phyloP scores from a whole-genome alignment of 1,284 basidiomycete genomes.

The Melanopsichium pennsylvanicum region DNA sequence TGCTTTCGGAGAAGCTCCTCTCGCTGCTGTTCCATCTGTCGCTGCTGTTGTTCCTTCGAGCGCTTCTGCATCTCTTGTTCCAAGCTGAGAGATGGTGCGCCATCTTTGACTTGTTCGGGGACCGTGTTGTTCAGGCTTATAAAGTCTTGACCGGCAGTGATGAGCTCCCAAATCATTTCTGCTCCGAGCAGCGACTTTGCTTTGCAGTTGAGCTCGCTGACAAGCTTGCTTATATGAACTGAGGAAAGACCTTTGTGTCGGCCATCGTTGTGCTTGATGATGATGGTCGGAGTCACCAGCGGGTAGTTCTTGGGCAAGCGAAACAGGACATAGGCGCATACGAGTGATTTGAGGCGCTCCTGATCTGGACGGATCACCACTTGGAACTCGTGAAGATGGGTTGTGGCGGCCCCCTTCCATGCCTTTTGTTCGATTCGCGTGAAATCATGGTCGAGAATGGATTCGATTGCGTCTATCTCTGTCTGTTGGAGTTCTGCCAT shows the following conservation, averaged over 20 bases:
- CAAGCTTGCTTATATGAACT: constrained; percentile 36
- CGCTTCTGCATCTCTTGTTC: constrained; percentile 61
- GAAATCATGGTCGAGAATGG: constrained; percentile 59
- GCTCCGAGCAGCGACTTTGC: constrained; percentile 57
- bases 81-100: constrained; percentile 49
- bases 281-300: constrained; percentile 43
- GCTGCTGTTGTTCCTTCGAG: constrained; percentile 47
- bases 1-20: constrained; percentile 31
- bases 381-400: constrained; percentile 52
- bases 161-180: constrained; percentile 66
- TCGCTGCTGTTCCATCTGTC: constrained; percentile 23
- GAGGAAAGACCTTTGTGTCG: constrained; percentile 44
- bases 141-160: constrained; percentile 56
- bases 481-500: constrained; percentile 54
- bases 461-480: constrained; percentile 57
- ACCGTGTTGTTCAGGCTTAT: constrained; percentile 53
- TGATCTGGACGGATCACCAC: constrained; percentile 54
- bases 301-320: constrained; percentile 61
- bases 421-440: constrained; percentile 40
- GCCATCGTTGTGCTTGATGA: constrained; percentile 41
- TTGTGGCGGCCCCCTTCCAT: constrained; percentile 40
- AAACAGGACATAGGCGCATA: constrained; percentile 47
- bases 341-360: constrained; percentile 49
- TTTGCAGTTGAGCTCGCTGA: constrained; percentile 38
- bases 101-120: constrained; percentile 30